phyloP scores from a whole-genome alignment of 2,329 filamentous ascomycete species.

The Apiospora marii region DNA sequence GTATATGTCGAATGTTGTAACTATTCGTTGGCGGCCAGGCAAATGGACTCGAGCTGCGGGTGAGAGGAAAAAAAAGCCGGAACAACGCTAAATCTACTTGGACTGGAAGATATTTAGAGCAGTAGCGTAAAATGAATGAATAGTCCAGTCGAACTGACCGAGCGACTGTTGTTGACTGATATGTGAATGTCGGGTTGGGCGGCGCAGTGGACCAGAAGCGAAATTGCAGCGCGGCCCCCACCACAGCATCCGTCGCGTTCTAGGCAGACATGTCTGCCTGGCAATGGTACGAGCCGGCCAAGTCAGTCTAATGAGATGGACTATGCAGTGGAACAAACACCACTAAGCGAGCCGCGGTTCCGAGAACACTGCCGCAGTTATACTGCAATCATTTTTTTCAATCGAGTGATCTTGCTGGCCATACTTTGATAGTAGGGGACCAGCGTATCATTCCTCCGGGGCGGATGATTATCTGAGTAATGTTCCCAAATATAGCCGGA shows the following conservation, averaged over 20 bases:
- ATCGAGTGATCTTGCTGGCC: background rate
- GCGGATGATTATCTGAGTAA: background rate
- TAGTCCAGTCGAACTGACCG: background rate
- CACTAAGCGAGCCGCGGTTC: background rate
- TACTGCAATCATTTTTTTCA: background rate
- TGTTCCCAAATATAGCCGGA: background rate
- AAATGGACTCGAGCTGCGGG: background rate
- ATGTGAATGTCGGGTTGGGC: background rate
- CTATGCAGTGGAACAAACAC: background rate
- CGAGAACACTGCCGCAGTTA: background rate
- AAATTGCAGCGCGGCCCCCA: slow-evolving; percentile 3
- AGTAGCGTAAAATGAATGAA: background rate
- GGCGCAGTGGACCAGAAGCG: background rate
- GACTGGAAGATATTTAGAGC: background rate
- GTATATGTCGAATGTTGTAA: background rate
- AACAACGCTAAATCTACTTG: background rate
- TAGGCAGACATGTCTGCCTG: slow-evolving; percentile 10
- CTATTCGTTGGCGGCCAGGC: background rate
- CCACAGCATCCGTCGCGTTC: background rate
- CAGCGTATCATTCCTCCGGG: background rate
- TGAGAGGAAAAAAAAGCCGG: background rate
- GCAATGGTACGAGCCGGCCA: background rate
- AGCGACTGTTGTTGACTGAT: background rate
- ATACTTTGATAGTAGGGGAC: background rate
- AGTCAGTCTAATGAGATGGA: background rate